These are phyloP conservation scores for Dichotomocladium elegans DNA, from an alignment of 371 early-diverging fungal species.

Conservation along the genomic window DNA sequence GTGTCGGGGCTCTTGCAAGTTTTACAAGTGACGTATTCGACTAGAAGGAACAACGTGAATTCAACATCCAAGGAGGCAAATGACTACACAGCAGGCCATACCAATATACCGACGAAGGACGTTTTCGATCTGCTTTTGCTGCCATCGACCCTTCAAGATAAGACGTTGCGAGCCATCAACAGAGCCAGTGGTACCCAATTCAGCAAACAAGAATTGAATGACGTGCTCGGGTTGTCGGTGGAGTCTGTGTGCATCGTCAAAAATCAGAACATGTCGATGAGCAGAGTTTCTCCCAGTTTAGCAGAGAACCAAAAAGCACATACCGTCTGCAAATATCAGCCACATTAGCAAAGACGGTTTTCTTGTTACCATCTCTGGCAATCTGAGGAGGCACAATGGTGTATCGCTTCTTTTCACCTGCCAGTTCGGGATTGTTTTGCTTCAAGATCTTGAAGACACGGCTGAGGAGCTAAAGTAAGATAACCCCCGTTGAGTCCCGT, in stretches of 20 bases:
- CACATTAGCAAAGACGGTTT: conserved; percentile 93
- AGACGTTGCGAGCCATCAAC: conserved; percentile 93
- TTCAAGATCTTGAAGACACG: conserved; percentile 90
- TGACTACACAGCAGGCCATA: conserved; percentile 15
- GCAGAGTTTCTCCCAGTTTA: neutral
- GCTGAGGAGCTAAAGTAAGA: conserved; percentile 64
- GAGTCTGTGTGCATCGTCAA: too few species aligned
- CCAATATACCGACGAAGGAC: conserved; percentile 97
- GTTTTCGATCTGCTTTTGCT: conserved; percentile 98
- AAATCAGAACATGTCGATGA: neutral
- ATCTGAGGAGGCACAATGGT: conserved; percentile 93
- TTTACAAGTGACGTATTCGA: conserved; percentile 99
- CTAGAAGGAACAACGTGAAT: conserved; percentile 23
- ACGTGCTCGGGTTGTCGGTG: conserved; percentile 96
- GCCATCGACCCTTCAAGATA: conserved; percentile 98
- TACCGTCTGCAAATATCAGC: conserved; percentile 87
- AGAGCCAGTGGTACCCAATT: conserved; percentile 98
- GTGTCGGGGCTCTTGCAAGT: conserved; percentile 98
- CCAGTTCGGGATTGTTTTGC: conserved; percentile 93
- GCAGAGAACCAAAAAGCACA: neutral
- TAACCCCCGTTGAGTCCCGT: neutral
- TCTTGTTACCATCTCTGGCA: conserved; percentile 91
- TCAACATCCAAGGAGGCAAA: neutral
- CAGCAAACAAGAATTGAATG: conserved; percentile 96
- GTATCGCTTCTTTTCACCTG: conserved; percentile 89